Conservation (phyloP, 31 red algal species). For the Endocladia muricata region DNA sequence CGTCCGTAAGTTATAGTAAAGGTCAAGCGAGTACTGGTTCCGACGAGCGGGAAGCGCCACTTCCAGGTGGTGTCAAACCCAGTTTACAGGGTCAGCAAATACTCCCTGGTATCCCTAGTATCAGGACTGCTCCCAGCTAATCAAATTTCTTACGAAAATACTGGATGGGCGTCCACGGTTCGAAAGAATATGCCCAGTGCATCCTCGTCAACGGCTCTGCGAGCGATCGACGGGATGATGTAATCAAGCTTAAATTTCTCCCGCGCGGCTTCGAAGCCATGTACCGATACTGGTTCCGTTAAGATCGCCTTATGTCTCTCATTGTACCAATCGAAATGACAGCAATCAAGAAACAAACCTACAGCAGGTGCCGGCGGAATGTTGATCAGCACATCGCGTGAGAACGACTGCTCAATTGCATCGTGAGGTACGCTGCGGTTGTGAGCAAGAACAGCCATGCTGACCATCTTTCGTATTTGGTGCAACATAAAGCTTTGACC, state of each 20-base stretch:
- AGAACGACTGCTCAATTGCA: slow-evolving; percentile 54
- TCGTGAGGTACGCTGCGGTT: slow-evolving; percentile 40
- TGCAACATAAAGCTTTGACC: slow-evolving; percentile 98
- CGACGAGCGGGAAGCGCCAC: no score
- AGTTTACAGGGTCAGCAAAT: no score
- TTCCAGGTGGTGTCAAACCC: no score
- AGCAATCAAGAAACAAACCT: slow-evolving; percentile 62
- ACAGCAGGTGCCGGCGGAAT: slow-evolving; percentile 61
- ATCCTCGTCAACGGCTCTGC: slow-evolving; percentile 13
- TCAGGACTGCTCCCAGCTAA: neutral
- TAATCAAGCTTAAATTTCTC: slow-evolving; percentile 54
- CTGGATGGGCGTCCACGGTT: slow-evolving; percentile 46
- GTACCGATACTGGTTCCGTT: slow-evolving; percentile 25
- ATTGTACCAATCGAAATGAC: slow-evolving; percentile 69
- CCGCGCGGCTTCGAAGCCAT: slow-evolving; percentile 4
- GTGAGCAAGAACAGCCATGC: slow-evolving; percentile 60
- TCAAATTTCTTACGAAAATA: slow-evolving; percentile 12
- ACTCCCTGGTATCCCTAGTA: no score
- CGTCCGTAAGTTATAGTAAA: no score
- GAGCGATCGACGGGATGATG: slow-evolving; percentile 54
- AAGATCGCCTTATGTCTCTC: slow-evolving; percentile 19
- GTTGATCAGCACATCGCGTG: slow-evolving; percentile 34
- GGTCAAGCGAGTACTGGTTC: no score
- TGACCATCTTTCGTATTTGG: slow-evolving; percentile 97
- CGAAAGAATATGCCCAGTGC: slow-evolving; percentile 30